phyloP scores from a whole-genome alignment of 441 rosid species.

The Pelargonium myrrhifolium region DNA sequence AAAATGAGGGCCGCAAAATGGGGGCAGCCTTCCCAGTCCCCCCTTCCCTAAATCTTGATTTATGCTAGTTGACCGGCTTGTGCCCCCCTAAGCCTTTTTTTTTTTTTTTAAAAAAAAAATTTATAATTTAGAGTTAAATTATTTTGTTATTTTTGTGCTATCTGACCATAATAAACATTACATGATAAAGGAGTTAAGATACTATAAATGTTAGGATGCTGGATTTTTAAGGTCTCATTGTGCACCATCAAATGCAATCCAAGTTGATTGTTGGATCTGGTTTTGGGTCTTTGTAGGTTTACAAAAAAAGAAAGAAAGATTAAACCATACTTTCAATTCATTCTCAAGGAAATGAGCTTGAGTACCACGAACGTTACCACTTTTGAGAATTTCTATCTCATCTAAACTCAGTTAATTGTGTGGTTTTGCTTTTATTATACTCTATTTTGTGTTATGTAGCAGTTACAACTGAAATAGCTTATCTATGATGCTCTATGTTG shows the following conservation, averaged over 20 bases:
- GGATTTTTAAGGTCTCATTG: background rate
- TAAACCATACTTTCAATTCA: background rate
- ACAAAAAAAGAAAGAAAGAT: background rate
- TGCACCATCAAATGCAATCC: background rate
- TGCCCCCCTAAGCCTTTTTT: background rate
- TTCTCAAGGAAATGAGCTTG: background rate
- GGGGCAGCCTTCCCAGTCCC: background rate
- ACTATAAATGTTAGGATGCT: background rate
- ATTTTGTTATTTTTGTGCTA: too few relatives aligned
- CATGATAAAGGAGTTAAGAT: background rate
- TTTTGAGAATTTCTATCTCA: background rate
- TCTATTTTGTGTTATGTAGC: background rate
- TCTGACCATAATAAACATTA: background rate
- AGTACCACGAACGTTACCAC: background rate
- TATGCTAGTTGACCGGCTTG: background rate
- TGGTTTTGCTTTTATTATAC: too few relatives aligned
- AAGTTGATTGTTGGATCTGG: background rate
- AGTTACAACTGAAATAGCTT: background rate
- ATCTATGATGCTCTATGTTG: background rate
- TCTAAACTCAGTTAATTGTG: background rate
- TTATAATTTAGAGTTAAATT: too few relatives aligned
- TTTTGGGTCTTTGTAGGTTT: background rate
- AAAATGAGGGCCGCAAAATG: background rate
- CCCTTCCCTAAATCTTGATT: background rate
- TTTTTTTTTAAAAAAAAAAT: too few relatives aligned